Percentiles rank a stretch among this genome's conserved stretches.
Evolutionary conservation across 129 eudicot genomes (phyloP).

Genomic region (Glebionis coronaria): DNA sequence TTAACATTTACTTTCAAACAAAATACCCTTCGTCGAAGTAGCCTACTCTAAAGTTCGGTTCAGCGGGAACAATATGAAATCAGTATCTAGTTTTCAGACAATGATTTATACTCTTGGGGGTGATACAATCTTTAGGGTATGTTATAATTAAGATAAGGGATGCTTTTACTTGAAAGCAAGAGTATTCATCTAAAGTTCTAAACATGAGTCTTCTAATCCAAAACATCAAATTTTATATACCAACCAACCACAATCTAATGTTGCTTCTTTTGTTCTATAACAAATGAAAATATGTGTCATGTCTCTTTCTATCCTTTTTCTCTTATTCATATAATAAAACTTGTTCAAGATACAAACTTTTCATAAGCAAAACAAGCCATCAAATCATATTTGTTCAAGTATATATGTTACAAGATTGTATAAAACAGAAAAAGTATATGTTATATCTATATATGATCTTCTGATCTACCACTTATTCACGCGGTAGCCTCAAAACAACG

Average conservation of each 20-base stretch:
- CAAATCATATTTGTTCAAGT: constrained; percentile 6
- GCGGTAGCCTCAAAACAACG: background rate
- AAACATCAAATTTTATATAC: background rate
- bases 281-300: background rate
- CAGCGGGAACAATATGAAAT: no score
- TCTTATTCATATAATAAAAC: background rate
- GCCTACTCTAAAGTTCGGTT: no score
- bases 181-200: no score
- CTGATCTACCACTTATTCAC: constrained; percentile 5
- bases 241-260: constrained; percentile 13
- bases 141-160: no score
- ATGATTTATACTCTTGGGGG: no score
- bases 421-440: constrained; percentile 17
- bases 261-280: constrained; percentile 11
- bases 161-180: no score
- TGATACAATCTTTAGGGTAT: no score
- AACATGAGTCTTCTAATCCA: no score
- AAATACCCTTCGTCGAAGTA: no score
- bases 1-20: no score
- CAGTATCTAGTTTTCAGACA: no score
- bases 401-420: constrained; percentile 28
- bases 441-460: constrained; percentile 6
- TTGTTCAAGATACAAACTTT: background rate
- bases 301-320: constrained; percentile 4
- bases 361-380: no score